A percentile compares a stretch with the other conserved stretches of the same genome.
Conservation (phyloP, 352 stramenopile genomes). For the Phytophthora nicotianae region DNA sequence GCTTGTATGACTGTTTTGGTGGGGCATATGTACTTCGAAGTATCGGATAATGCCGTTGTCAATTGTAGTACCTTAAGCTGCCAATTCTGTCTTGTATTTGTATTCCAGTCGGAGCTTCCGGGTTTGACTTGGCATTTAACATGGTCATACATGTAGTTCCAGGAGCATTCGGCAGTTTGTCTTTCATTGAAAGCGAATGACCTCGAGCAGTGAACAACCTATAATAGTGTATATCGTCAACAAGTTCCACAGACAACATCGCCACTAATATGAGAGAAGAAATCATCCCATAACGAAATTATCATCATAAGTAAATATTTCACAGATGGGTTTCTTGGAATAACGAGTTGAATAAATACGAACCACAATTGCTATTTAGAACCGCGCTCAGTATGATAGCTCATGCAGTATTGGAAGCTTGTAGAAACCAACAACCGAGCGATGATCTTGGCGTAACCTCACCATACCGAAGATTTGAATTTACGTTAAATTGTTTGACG, state of each 20-base stretch:
- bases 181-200: constrained; percentile 21
- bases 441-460: not conserved
- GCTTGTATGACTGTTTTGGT: too few relatives aligned
- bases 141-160: constrained; percentile 27
- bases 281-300: not conserved
- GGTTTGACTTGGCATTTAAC: not conserved
- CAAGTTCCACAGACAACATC: constrained; percentile 1
- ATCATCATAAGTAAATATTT: not conserved
- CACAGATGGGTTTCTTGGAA: not conserved
- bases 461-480: not conserved
- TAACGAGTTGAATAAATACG: not conserved
- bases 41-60: too few relatives aligned
- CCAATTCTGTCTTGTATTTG: constrained; percentile 16
- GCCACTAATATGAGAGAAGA: constrained; percentile 4
- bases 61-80: not conserved
- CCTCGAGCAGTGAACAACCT: constrained; percentile 3
- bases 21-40: too few relatives aligned
- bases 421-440: not conserved
- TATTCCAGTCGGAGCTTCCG: not conserved
- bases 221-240: constrained; percentile 19
- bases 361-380: not conserved
- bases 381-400: not conserved
- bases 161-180: constrained; percentile 17
- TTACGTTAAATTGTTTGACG: not conserved
- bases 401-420: not conserved